phyloP scores from a whole-genome alignment of 768 basidiomycete species.

The Collybiopsis confluens region DNA sequence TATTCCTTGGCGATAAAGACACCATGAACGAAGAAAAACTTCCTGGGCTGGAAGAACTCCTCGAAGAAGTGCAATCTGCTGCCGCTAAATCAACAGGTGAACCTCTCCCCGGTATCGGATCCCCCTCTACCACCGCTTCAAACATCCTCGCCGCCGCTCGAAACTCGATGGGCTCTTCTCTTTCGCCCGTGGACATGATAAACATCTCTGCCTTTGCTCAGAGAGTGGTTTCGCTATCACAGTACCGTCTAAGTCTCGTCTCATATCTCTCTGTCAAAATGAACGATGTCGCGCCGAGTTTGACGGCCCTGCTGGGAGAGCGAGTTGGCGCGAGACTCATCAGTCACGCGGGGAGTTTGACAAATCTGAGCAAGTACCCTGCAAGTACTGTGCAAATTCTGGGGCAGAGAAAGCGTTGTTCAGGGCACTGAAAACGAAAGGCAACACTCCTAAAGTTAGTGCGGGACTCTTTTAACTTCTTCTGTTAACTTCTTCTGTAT shows the following conservation, averaged over 20 bases:
- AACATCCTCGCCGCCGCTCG: conserved; percentile 94
- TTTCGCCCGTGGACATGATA: conserved; percentile 90
- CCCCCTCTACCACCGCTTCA: conserved; percentile 65
- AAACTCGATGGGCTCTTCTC: conserved; percentile 90
- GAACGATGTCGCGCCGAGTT: conserved; percentile 92
- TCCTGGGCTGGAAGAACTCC: conserved; percentile 68
- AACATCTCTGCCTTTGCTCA: conserved; percentile 91
- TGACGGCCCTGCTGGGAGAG: conserved; percentile 88
- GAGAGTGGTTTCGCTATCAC: conserved; percentile 86
- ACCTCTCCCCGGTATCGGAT: neutral
- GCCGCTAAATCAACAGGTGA: conserved; percentile 1
- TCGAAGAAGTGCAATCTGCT: conserved; percentile 62
- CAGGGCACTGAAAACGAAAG: conserved; percentile 96
- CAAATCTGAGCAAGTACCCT: conserved; percentile 96
- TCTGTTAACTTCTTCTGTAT: neutral
- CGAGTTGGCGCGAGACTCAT: conserved; percentile 90
- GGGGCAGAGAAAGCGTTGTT: conserved; percentile 98
- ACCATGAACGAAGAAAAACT: conserved; percentile 74
- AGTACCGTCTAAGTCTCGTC: conserved; percentile 89
- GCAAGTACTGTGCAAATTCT: conserved; percentile 98
- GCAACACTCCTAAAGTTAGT: conserved; percentile 91
- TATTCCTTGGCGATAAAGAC: conserved; percentile 90
- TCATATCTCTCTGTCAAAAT: conserved; percentile 93
- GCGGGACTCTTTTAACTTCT: neutral
- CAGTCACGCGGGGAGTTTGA: conserved; percentile 94